A percentile compares a stretch with the other conserved stretches of the same genome.
Conservation (phyloP, 371 early-diverging fungal species). For the Blyttiomyces sp. region DNA sequence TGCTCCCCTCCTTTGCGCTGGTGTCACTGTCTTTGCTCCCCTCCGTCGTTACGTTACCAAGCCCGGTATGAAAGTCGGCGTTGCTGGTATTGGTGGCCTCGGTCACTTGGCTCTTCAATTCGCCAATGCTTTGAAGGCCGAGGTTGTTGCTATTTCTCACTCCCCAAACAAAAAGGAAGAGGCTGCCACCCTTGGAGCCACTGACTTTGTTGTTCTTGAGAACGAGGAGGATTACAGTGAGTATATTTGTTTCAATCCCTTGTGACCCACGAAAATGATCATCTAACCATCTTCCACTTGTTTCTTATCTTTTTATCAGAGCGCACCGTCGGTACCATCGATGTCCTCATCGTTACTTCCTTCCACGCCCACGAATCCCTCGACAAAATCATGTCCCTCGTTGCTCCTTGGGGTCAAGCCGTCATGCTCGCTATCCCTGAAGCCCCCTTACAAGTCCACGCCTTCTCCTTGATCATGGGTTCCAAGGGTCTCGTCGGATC, state of each 20-base stretch:
- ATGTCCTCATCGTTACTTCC: conserved; percentile 29
- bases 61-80: conserved; percentile 58
- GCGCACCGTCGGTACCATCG: conserved; percentile 22
- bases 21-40: conserved; percentile 65
- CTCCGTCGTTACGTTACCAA: conserved; percentile 24
- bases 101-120: conserved; percentile 68
- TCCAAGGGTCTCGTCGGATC: conserved; percentile 63
- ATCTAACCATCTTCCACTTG: no score
- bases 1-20: conserved; percentile 66
- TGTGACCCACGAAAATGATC: no score
- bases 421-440: conserved; percentile 71
- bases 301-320: no score
- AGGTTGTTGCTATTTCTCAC: conserved; percentile 72
- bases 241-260: no score
- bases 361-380: conserved; percentile 17
- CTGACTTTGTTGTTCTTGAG: conserved; percentile 41
- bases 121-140: conserved; percentile 60
- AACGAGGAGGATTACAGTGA: conserved; percentile 43
- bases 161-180: conserved; percentile 64
- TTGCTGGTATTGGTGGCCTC: conserved; percentile 69
- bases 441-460: conserved; percentile 29
- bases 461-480: conserved; percentile 45
- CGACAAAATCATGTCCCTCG: conserved; percentile 27
- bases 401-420: conserved; percentile 51
- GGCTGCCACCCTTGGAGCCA: conserved; percentile 64